These are phyloP conservation scores for Mixia osmundae DNA, from an alignment of 1,284 basidiomycete species.

Conservation along the genomic window DNA sequence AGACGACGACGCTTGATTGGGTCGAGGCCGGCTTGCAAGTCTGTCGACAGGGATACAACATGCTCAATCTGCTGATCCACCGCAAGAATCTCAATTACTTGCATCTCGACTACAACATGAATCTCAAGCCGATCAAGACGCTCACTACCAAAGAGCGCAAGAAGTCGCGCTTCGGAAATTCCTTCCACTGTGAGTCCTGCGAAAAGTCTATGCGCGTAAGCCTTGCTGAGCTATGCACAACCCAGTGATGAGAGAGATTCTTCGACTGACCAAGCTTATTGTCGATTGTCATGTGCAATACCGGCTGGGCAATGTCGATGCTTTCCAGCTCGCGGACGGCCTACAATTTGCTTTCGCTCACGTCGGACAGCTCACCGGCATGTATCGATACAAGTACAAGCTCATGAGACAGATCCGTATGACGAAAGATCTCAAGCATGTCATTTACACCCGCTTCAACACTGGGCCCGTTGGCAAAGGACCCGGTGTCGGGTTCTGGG, in stretches of 20 bases:
- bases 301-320: slow-evolving; percentile 93
- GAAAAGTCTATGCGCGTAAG: too few species aligned
- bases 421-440: slow-evolving; percentile 96
- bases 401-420: slow-evolving; percentile 98
- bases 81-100: slow-evolving; percentile 83
- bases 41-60: slow-evolving; percentile 95
- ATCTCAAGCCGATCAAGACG: slow-evolving; percentile 63
- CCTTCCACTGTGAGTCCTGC: too few species aligned
- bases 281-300: slow-evolving; percentile 98
- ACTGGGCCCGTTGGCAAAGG: slow-evolving; percentile 98
- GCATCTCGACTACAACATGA: slow-evolving; percentile 29
- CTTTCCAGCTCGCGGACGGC: slow-evolving; percentile 96
- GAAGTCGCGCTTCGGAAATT: slow-evolving; percentile 98
- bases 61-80: slow-evolving; percentile 95
- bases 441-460: slow-evolving; percentile 89
- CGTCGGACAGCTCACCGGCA: slow-evolving; percentile 91
- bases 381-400: slow-evolving; percentile 99
- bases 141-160: slow-evolving; percentile 98
- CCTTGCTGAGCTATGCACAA: too few species aligned
- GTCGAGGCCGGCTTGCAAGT: slow-evolving; percentile 98
- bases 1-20: slow-evolving; percentile 93
- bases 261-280: slow-evolving; percentile 90
- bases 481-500: slow-evolving; percentile 98
- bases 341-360: slow-evolving; percentile 96
- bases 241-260: slow-evolving; percentile 93